Conservation (phyloP, 306 rosid species). For the Benincasa hispida region DNA sequence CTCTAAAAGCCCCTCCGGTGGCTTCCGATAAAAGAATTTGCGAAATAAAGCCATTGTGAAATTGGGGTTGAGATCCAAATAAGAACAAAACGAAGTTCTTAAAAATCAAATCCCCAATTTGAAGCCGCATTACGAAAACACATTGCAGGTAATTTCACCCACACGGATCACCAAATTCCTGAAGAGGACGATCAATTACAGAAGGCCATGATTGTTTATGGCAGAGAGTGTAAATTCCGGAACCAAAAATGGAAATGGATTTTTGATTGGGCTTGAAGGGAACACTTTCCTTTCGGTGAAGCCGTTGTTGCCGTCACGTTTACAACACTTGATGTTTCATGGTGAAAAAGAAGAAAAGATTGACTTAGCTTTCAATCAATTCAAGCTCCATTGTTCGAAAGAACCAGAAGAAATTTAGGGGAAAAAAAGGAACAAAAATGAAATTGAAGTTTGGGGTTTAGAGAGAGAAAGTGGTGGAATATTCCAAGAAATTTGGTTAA, state of each 20-base stretch:
- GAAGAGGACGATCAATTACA: conserved; percentile 9
- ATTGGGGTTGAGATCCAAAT: conserved; percentile 31
- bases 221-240: conserved; percentile 40
- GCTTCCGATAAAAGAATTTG: conserved; percentile 88
- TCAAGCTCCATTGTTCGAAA: conserved; percentile 18
- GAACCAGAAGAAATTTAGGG: not conserved
- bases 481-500: not conserved
- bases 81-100: conserved; percentile 15
- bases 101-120: conserved; percentile 15
- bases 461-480: conserved; percentile 14
- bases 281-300: conserved; percentile 26
- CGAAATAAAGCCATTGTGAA: conserved; percentile 73
- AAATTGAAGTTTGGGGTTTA: not conserved
- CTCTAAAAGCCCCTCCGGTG: conserved; percentile 94
- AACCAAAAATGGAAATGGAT: conserved; percentile 36
- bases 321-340: conserved; percentile 39
- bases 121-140: conserved; percentile 28
- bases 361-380: conserved; percentile 85
- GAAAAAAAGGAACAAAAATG: not conserved
- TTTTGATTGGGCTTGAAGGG: conserved; percentile 64
- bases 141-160: conserved; percentile 7
- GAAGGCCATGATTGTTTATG: conserved; percentile 20
- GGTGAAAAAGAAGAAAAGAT: conserved; percentile 6
- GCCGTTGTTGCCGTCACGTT: conserved; percentile 29
- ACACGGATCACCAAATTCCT: conserved; percentile 22